Base-by-base conservation (phyloP, 257 asterid genomes). In the Coffea canephora region DNA sequence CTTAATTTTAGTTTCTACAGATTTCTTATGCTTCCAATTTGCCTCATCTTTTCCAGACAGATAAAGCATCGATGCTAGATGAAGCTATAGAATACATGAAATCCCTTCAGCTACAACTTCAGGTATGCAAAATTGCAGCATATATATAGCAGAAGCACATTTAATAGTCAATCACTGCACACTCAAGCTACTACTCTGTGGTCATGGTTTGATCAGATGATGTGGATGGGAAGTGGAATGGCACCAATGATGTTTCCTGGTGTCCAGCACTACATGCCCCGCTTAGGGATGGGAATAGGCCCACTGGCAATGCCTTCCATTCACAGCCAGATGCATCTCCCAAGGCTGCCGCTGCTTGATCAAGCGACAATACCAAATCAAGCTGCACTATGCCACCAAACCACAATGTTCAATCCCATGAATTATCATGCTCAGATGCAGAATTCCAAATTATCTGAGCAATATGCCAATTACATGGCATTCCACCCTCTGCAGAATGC, bases 191-290 rank as follows among this genome's bases (percentile, higher is more conserved):
- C 48, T 71, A 41, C 59, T 52, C 55, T 81, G 18, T 81, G 25
- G 34, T 74, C 36, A 19, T 25, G 6, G 8, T 11, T 66, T 67
- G 18, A 1, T 52, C 82, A 93, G 98, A 85, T 91, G 90, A 83
- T 94, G 93, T 94, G 97, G 97, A 92, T 94, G 94, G 94, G 96
- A 69, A 87, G 92, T 82, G 97, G 94, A 72, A 89, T 94, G 96
- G 90, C 92, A 39, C 90, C 92, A 6, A 82, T 93, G 93, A 87
- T 91, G 91, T 78, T 89, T 21, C 96, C 96, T 6, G 88, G 93
- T 21, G 78, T 93, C 89, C 96, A 91, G 75, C 95, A 88, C 34
- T 93, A 88, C 80, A 87, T 91, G 91, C 85, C 97, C 23, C 86
- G 94, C 25, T 78, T 88, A 36, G 94, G 95, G 13, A 86, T 91